phyloP scores from a whole-genome alignment of 2,329 filamentous ascomycete species.

The Pseudogymnoascus sp. region DNA sequence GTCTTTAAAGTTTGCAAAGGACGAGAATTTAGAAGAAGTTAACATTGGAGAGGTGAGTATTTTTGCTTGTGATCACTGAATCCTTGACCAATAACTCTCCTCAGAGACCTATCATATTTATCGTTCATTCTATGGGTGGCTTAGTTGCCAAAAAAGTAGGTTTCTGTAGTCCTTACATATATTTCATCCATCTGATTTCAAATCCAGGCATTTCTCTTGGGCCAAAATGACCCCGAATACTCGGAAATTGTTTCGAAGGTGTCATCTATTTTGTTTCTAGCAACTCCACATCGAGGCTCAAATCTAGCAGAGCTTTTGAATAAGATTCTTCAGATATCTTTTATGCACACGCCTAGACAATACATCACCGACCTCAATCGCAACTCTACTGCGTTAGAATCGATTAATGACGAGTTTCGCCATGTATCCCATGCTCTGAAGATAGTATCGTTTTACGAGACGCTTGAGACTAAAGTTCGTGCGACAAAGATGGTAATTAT shows the following conservation, averaged over 20 bases:
- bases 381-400: constrained; percentile 30
- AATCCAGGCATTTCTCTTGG: constrained; percentile 15
- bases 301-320: constrained; percentile 33
- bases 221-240: constrained; percentile 24
- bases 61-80: too few species aligned
- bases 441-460: constrained; percentile 42
- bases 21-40: constrained; percentile 11
- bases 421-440: constrained; percentile 31
- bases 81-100: too few species aligned
- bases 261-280: constrained; percentile 34
- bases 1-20: constrained; percentile 19
- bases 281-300: constrained; percentile 36
- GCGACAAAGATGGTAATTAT: constrained; percentile 16
- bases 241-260: constrained; percentile 27
- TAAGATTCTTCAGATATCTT: constrained; percentile 29
- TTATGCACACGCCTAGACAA: constrained; percentile 26
- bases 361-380: constrained; percentile 35
- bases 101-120: constrained; percentile 32
- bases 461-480: constrained; percentile 26
- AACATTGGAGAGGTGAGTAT: constrained; percentile 7
- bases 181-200: too few species aligned
- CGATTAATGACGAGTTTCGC: constrained; percentile 40
- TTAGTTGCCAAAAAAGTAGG: constrained; percentile 26
- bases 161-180: too few species aligned
- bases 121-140: constrained; percentile 41